Evolutionary conservation across 1,284 basidiomycete genomes (phyloP).

Genomic region (Pulveroboletus sp.): DNA sequence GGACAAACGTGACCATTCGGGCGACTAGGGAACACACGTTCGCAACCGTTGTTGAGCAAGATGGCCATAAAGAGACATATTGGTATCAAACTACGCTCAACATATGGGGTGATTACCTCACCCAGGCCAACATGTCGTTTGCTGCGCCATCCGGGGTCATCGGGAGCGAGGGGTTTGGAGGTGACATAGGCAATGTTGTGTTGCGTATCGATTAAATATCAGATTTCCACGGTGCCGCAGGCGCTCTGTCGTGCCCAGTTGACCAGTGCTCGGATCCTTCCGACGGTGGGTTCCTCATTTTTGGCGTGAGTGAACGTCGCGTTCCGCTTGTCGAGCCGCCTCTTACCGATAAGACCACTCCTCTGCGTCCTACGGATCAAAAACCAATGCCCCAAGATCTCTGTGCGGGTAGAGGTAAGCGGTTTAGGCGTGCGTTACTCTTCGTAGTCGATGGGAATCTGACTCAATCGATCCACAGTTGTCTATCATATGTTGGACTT

Average conservation of each 20-base stretch:
- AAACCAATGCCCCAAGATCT: too few relatives aligned
- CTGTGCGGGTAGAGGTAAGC: neutral
- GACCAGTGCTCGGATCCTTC: neutral
- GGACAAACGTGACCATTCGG: constrained; percentile 40
- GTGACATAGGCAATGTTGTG: constrained; percentile 33
- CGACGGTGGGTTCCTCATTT: neutral
- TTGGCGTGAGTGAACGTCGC: neutral
- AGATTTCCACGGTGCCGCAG: neutral
- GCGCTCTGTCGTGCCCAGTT: neutral
- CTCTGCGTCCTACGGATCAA: too few relatives aligned
- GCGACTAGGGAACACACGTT: constrained; percentile 42
- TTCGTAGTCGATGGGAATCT: too few relatives aligned
- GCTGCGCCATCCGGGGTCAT: constrained; percentile 43
- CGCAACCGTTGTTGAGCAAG: constrained; percentile 30
- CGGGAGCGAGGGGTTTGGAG: constrained; percentile 37
- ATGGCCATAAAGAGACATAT: constrained; percentile 22
- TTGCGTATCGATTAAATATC: constrained; percentile 24
- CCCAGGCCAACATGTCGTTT: constrained; percentile 47
- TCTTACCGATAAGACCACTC: neutral
- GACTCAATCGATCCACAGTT: too few relatives aligned
- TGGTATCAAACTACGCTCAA: constrained; percentile 42
- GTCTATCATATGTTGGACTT: too few relatives aligned
- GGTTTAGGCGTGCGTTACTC: too few relatives aligned
- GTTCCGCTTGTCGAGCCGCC: neutral
- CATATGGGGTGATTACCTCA: constrained; percentile 45